These are phyloP conservation scores for Pleomassaria siparia DNA, from an alignment of 2,329 filamentous ascomycete species.

Conservation along the genomic window DNA sequence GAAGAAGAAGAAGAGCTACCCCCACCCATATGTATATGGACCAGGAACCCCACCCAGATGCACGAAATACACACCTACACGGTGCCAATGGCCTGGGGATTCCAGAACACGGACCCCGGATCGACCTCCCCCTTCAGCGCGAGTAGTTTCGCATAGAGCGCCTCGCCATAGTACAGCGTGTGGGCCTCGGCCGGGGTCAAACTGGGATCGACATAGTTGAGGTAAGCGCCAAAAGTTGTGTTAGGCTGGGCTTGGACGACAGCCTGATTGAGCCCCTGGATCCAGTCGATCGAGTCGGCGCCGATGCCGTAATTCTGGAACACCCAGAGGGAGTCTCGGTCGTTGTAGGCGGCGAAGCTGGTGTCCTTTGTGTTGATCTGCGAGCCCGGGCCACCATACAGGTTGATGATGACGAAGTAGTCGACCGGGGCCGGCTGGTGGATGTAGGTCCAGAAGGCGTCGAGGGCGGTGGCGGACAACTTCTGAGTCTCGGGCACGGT, in stretches of 20 bases:
- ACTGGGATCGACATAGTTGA: slow-evolving; percentile 57
- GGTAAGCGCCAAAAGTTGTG: slow-evolving; percentile 52
- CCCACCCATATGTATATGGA: no score
- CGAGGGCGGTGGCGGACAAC: slow-evolving; percentile 28
- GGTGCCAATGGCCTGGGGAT: slow-evolving; percentile 41
- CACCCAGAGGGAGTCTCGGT: slow-evolving; percentile 42
- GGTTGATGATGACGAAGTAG: slow-evolving; percentile 43
- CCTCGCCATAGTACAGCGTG: slow-evolving; percentile 52
- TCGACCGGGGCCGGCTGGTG: slow-evolving; percentile 17
- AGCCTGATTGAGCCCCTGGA: slow-evolving; percentile 47
- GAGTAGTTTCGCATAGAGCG: slow-evolving; percentile 36
- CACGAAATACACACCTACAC: not conserved
- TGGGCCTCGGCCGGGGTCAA: slow-evolving; percentile 52
- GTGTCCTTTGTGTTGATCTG: slow-evolving; percentile 39
- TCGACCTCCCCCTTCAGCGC: slow-evolving; percentile 46
- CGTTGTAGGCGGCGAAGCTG: slow-evolving; percentile 37
- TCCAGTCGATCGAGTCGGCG: slow-evolving; percentile 31
- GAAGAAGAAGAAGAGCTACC: no score
- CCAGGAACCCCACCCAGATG: no score
- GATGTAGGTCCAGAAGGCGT: slow-evolving; percentile 32
- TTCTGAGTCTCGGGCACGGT: slow-evolving; percentile 41
- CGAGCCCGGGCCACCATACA: slow-evolving; percentile 42
- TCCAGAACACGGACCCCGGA: slow-evolving; percentile 42
- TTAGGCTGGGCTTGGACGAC: slow-evolving; percentile 41
- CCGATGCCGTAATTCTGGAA: slow-evolving; percentile 40